Evolutionary conservation across 73 alveolate genomes (phyloP), one percentile per base, ranked within the genome.

Genomic region (Symbiodinium pilosum): DNA sequence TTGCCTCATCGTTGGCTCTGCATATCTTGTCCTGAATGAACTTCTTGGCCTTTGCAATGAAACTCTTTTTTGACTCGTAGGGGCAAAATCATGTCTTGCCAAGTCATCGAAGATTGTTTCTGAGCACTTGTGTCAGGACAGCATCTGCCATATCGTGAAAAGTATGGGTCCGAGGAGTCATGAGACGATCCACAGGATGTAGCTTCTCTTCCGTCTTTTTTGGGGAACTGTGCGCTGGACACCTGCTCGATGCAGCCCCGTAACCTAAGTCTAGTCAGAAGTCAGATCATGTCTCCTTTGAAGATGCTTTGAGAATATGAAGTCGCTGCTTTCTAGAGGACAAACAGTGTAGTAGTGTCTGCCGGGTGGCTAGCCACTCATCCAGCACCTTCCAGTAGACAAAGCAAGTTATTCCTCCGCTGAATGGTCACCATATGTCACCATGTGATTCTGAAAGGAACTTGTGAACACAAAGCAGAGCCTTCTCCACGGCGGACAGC

Each of bases 21-120:
- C 96, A 91, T 32, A 91, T 91, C 96, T 91, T 91, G 54, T 91
- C 96, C 77, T 91, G 96, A 40, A 91, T 91, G 96, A 91, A 91
- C 85, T 91, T 91, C 81, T 43, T 91, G 38, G 96, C 96, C 96
- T 91, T 38, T 34, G 93, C 28, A 18, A 12, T 40, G 21, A n/a
- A n/a, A n/a, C n/a, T n/a, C n/a, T n/a, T n/a, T n/a, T n/a, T n/a
- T n/a, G n/a, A n/a, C n/a, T n/a, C n/a, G n/a, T n/a, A n/a, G n/a
- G n/a, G n/a, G n/a, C n/a, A n/a, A n/a, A n/a, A n/a, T n/a, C n/a
- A n/a, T n/a, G n/a, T n/a, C n/a, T n/a, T n/a, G n/a, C n/a, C n/a
- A 43, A 47, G 43, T 24, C 9, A 7, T 16, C 43, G 36, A 26
- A 34, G 20, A 21, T 7, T 21, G 83, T 16, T 47, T n/a, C 83